Evolutionary conservation across 139 green algal genomes (phyloP).

Genomic region (Astrephomene gubernaculifera): DNA sequence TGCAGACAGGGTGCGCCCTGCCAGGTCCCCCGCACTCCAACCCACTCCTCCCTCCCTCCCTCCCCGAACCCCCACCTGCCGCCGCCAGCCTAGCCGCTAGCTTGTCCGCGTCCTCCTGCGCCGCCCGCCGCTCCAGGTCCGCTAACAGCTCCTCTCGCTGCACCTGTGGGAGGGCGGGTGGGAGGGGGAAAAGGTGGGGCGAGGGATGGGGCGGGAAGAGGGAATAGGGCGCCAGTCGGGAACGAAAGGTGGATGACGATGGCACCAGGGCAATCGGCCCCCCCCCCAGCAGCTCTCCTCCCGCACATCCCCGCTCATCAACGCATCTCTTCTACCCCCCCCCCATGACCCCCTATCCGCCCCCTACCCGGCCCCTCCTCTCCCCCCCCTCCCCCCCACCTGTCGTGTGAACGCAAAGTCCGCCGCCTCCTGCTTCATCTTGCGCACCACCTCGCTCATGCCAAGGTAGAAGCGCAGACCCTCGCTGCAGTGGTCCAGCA

Average conservation of each 20-base stretch:
- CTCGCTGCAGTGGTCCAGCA: constrained; percentile 70
- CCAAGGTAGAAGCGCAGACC: constrained; percentile 90
- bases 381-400: constrained; percentile 33
- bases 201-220: too few relatives aligned
- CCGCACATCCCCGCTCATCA: too few relatives aligned
- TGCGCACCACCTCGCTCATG: constrained; percentile 81
- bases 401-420: constrained; percentile 75
- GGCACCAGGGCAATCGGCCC: too few relatives aligned
- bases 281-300: too few relatives aligned
- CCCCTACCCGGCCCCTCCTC: neutral
- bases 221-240: too few relatives aligned
- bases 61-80: neutral
- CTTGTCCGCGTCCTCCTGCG: constrained; percentile 29
- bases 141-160: constrained; percentile 53
- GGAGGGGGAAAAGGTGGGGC: too few relatives aligned
- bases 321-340: too few relatives aligned
- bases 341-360: neutral
- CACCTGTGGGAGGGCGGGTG: constrained; percentile 10
- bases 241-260: too few relatives aligned
- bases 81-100: constrained; percentile 3
- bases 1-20: neutral
- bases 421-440: constrained; percentile 81
- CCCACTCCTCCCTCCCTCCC: neutral
- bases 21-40: neutral
- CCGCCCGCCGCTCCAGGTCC: constrained; percentile 39